A percentile compares a stretch with the other conserved stretches of the same genome.
Evolutionary conservation across 2,329 filamentous ascomycete genomes (phyloP).

Genomic region (Fusarium kyushuense): DNA sequence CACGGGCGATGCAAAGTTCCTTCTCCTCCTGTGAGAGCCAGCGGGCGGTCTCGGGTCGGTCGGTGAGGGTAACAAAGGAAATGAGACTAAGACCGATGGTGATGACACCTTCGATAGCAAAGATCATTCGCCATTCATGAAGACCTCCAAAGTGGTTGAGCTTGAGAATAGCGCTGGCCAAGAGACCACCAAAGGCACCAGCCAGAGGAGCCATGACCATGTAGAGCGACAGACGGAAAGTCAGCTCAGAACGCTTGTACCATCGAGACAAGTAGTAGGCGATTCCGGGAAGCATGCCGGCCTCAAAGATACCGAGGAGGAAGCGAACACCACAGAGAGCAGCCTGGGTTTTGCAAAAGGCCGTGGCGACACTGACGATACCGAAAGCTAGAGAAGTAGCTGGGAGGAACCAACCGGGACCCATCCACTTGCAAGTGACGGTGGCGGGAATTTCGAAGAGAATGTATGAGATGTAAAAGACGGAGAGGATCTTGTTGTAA

Average conservation of each 20-base stretch:
- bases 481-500: conserved; percentile 71
- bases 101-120: conserved; percentile 76
- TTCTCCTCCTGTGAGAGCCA: conserved; percentile 75
- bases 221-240: conserved; percentile 72
- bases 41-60: conserved; percentile 72
- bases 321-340: conserved; percentile 69
- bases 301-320: conserved; percentile 71
- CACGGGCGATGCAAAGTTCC: conserved; percentile 70
- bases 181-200: conserved; percentile 74
- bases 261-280: conserved; percentile 74
- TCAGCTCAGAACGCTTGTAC: conserved; percentile 72
- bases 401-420: conserved; percentile 74
- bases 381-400: conserved; percentile 68
- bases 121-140: conserved; percentile 75
- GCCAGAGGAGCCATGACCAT: conserved; percentile 75
- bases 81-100: conserved; percentile 65
- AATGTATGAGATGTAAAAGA: conserved; percentile 76
- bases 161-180: conserved; percentile 71
- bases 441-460: conserved; percentile 74
- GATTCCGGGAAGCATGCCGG: conserved; percentile 74
- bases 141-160: conserved; percentile 68
- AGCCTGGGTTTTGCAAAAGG: conserved; percentile 66
- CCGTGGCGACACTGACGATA: conserved; percentile 69
- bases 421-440: conserved; percentile 72
- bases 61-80: conserved; percentile 72